Evolutionary conservation across 2,329 filamentous ascomycete genomes (phyloP), one percentile per base, ranked within the genome.

Genomic region (Colletotrichum noveboracense): DNA sequence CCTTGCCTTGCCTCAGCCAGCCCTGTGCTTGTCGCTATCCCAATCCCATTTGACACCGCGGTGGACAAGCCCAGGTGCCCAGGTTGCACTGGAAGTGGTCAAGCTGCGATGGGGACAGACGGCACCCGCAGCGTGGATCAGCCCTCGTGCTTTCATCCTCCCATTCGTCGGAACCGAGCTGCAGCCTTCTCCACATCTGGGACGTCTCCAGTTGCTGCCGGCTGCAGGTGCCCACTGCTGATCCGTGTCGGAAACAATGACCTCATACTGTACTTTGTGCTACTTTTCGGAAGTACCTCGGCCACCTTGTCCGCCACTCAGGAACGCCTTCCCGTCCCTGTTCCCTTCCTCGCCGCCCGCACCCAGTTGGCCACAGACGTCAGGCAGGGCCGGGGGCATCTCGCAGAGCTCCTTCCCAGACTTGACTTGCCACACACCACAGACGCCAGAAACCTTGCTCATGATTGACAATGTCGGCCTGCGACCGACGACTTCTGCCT

Each of bases 211-310:
- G 55, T 38, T 65, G 71, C 52, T 75, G 61, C 60, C 60, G 72
- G 28, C 36, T 55, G 36, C 64, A 26, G 30, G 32, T 13, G 43
- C 58, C 73, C 64, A 73, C 56, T 5, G 7, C 5, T 18, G 64
- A n/a, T 75, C 64, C 73, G 73, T 75, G 70, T 48, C 18, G 56
- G 6, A 30, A 65, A 67, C 34, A 48, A 73, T 75, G 73, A 75
- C 73, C 70, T 75, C 73, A 75, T 68, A 68, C 69, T 75, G 69
- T 68, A n/a, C 43, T 13, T 43, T 16, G 12, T 5, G 10, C 13
- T 36, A 43, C 55, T 14, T 66, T 9, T 48, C 36, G 28, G 38
- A 21, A 71, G 60, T 66, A 55, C 52, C 68, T 71, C 70, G 48
- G 52, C 58, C 43, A 73, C 55, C 21, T 32, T 58, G 32, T 28